Percentiles rank a stretch among this genome's conserved stretches.
These are phyloP conservation scores for Xerocomus minutiporus DNA, from an alignment of 1,284 basidiomycete species.

Conservation along the genomic window DNA sequence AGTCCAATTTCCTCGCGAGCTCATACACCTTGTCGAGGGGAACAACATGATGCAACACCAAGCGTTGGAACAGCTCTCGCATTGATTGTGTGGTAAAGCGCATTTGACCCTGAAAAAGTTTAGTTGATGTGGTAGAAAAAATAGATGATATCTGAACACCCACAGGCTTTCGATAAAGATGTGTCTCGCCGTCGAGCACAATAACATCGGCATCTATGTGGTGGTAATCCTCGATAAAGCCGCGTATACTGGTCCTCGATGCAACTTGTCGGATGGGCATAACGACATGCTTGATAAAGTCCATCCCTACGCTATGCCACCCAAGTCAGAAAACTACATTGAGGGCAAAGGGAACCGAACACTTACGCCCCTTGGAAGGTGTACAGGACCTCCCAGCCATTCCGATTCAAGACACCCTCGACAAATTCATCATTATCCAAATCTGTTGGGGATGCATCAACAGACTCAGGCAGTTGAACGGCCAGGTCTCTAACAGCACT, in stretches of 20 bases:
- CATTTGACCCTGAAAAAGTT: slow-evolving; percentile 30
- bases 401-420: slow-evolving; percentile 27
- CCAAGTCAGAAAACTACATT: not conserved
- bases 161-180: slow-evolving; percentile 37
- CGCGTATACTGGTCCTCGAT: slow-evolving; percentile 27
- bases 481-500: slow-evolving; percentile 16
- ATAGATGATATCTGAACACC: slow-evolving; percentile 6
- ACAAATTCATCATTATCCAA: slow-evolving; percentile 26
- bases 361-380: slow-evolving; percentile 37
- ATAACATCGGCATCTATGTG: slow-evolving; percentile 33
- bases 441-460: slow-evolving; percentile 2
- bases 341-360: not conserved
- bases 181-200: slow-evolving; percentile 37
- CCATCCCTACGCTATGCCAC: slow-evolving; percentile 35
- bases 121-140: not conserved
- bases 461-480: slow-evolving; percentile 14
- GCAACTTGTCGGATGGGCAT: slow-evolving; percentile 30
- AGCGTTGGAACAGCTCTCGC: slow-evolving; percentile 29
- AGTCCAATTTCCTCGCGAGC: slow-evolving; percentile 31
- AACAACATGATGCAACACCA: slow-evolving; percentile 34
- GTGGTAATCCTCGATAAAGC: slow-evolving; percentile 34
- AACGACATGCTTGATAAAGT: slow-evolving; percentile 38
- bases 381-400: slow-evolving; percentile 33
- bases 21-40: slow-evolving; percentile 26
- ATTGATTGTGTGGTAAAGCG: slow-evolving; percentile 34